Evolutionary conservation across 2,329 filamentous ascomycete genomes (phyloP).

Genomic region (Aspergillus brunneoviolaceus): DNA sequence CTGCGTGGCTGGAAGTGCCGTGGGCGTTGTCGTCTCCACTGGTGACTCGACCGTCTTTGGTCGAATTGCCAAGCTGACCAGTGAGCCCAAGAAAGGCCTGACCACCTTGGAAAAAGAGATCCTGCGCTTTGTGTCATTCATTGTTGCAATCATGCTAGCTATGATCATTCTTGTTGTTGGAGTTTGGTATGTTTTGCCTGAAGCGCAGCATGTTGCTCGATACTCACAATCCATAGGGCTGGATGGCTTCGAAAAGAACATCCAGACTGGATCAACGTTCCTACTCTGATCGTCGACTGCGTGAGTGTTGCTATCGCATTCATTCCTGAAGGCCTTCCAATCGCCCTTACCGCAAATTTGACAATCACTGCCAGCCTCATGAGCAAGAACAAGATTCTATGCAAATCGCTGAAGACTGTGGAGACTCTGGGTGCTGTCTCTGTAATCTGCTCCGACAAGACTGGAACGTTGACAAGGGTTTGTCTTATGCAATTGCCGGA

Average conservation of each 20-base stretch:
- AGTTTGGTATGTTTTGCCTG: conserved; percentile 55
- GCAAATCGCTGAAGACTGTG: conserved; percentile 76
- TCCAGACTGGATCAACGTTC: conserved; percentile 70
- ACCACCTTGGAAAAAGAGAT: conserved; percentile 73
- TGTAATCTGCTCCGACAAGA: conserved; percentile 75
- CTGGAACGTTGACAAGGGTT: conserved; percentile 48
- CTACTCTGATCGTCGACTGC: conserved; percentile 69
- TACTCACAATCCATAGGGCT: conserved; percentile 49
- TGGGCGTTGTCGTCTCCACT: conserved; percentile 68
- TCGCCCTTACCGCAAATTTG: conserved; percentile 67
- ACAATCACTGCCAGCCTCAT: conserved; percentile 77
- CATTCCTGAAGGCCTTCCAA: conserved; percentile 71
- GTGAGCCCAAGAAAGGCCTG: conserved; percentile 64
- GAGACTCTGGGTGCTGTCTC: conserved; percentile 73
- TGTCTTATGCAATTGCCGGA: not conserved
- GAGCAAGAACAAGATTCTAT: conserved; percentile 73
- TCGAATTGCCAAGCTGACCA: conserved; percentile 70
- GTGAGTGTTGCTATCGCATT: conserved; percentile 73
- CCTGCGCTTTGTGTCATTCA: conserved; percentile 68
- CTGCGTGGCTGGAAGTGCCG: conserved; percentile 66
- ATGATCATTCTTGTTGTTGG: conserved; percentile 57
- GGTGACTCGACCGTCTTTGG: conserved; percentile 75
- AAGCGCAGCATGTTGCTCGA: not conserved
- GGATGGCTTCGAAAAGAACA: conserved; percentile 67
- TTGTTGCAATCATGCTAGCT: conserved; percentile 65